phyloP scores from a whole-genome alignment of 1,139 yeast genomes.

The Debaryomyces robertsiae region DNA sequence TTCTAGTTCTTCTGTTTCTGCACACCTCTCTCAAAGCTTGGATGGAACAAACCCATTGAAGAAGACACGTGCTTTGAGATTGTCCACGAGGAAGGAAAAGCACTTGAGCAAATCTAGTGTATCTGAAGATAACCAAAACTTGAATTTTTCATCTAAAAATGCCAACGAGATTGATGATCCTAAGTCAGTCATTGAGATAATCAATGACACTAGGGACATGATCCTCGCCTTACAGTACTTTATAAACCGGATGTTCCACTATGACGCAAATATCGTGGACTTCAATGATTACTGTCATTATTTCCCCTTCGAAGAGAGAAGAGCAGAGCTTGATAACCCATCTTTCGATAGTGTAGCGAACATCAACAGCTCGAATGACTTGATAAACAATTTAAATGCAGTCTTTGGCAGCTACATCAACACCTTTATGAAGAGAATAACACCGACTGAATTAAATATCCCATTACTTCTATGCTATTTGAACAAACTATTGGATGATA shows the following conservation, averaged over 20 bases:
- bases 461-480: slow-evolving; percentile 44
- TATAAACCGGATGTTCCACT: slow-evolving; percentile 65
- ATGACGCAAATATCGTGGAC: slow-evolving; percentile 50
- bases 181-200: slow-evolving; percentile 43
- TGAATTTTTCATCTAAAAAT: slow-evolving; percentile 12
- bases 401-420: slow-evolving; percentile 56
- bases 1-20: slow-evolving; percentile 12
- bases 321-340: slow-evolving; percentile 30
- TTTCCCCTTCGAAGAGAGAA: slow-evolving; percentile 40
- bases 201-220: slow-evolving; percentile 38
- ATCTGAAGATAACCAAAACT: slow-evolving; percentile 4
- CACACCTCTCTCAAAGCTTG: slow-evolving; percentile 15
- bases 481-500: slow-evolving; percentile 40
- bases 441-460: slow-evolving; percentile 39
- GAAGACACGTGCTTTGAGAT: slow-evolving; percentile 37
- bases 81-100: slow-evolving; percentile 32
- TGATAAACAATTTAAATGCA: slow-evolving; percentile 52
- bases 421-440: slow-evolving; percentile 37
- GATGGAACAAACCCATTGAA: slow-evolving; percentile 24
- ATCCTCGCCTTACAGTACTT: slow-evolving; percentile 62
- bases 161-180: slow-evolving; percentile 39
- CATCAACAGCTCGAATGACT: slow-evolving; percentile 51
- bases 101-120: slow-evolving; percentile 19
- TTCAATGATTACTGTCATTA: slow-evolving; percentile 52
- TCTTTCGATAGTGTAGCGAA: slow-evolving; percentile 22